Percentiles rank a stretch among this genome's conserved stretches.
Evolutionary conservation across 768 basidiomycete species (phyloP).

Genomic region (Mycena leptocephala): DNA sequence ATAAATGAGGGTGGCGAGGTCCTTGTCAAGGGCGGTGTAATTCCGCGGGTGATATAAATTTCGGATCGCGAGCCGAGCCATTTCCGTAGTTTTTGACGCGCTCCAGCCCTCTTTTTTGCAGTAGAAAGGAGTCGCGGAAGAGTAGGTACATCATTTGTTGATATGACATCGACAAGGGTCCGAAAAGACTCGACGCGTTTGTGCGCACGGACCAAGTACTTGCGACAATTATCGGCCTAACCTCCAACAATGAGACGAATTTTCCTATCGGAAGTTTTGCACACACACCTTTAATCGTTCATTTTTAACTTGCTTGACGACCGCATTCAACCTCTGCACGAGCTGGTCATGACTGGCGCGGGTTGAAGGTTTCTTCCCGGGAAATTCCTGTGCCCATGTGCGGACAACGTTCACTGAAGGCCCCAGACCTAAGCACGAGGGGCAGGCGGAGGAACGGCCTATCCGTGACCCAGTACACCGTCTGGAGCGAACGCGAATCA

Average conservation of each 20-base stretch:
- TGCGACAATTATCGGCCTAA: neutral
- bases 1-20: slow-evolving; percentile 45
- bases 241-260: slow-evolving; percentile 11
- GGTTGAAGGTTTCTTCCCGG: slow-evolving; percentile 25
- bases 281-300: slow-evolving; percentile 15
- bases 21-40: slow-evolving; percentile 40
- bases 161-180: neutral
- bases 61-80: neutral
- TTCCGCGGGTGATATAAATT: slow-evolving; percentile 41
- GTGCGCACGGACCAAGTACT: neutral
- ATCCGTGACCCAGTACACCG: neutral
- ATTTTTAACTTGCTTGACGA: neutral
- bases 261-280: slow-evolving; percentile 9
- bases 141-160: neutral
- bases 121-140: neutral
- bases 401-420: neutral
- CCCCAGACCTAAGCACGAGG: neutral
- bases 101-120: slow-evolving; percentile 10
- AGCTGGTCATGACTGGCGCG: neutral
- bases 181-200: neutral
- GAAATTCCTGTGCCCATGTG: slow-evolving; percentile 32
- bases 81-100: neutral
- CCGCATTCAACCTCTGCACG: neutral
- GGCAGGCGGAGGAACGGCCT: neutral
- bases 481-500: neutral